Base-by-base conservation (phyloP, 495 filamentous ascomycete species). In the Podospora comata region DNA sequence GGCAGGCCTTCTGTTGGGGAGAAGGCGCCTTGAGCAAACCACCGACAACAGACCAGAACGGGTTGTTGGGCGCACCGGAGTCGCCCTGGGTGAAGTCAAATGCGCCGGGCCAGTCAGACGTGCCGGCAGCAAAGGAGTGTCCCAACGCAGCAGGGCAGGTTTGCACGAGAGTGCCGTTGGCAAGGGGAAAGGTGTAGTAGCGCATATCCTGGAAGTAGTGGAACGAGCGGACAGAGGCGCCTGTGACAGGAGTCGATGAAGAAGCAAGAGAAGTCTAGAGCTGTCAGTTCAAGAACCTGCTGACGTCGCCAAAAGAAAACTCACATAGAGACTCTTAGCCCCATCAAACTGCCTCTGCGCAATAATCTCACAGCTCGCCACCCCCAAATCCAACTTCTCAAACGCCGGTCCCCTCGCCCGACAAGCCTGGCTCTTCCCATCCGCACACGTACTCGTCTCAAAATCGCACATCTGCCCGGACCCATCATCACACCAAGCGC, bases 121-220 rank as follows among this genome's bases (percentile, higher is more conserved):
- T 99, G 28, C 95, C 95, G 18, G 90, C 95, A 19, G 95, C 95
- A 78, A 99, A 99, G 9, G 90, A 91, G 70, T 92, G 92, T 60
- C 95, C 95, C n/a, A 99, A 81, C 0, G 92, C 95, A 3, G 95
- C 94, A 39, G 92, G 89, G 75, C 95, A 97, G 5, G 94, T 97
- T 68, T 83, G 87, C 18, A 91, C 86, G 3, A 76, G 80, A 20
- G 88, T 91, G 58, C 91, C 91, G 73, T 96, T 93, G 4, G 90
- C 83, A 13, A 94, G 87, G 20, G 83, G 79, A 74, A 97, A 97
- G 4, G 78, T 77, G 71, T 76, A 85, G 74, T 78, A 85, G 23
- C 65, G 65, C 85, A 87, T 87, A 71, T 93, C 84, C n/a, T 90
- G 83, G 73, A 86, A 92, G 44, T 87, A 85, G 74, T 92, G 88